Percentiles rank a stretch among this genome's conserved stretches.
Evolutionary conservation across 1,284 basidiomycete genomes (phyloP).

Genomic region (Cryptococcus sp.): DNA sequence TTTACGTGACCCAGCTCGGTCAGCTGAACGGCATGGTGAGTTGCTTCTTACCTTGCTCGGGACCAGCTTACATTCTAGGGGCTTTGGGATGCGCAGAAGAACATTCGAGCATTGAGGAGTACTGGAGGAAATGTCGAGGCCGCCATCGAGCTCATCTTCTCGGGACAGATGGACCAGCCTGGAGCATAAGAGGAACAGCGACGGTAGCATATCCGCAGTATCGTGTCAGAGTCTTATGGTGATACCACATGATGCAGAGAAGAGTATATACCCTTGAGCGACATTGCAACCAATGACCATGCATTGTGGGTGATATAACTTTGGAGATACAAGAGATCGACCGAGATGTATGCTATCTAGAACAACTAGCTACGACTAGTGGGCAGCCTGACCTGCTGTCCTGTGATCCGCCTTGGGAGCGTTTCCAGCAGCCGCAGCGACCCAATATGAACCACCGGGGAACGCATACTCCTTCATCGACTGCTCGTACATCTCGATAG

Average conservation of each 20-base stretch:
- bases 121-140: constrained; percentile 84
- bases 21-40: constrained; percentile 46
- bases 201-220: no score
- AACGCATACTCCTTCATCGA: constrained; percentile 47
- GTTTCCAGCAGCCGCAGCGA: constrained; percentile 34
- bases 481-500: constrained; percentile 48
- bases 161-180: constrained; percentile 49
- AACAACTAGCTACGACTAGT: background rate
- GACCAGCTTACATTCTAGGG: constrained; percentile 52
- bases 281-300: background rate
- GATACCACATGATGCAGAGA: background rate
- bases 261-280: background rate
- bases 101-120: constrained; percentile 76
- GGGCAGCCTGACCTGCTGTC: constrained; percentile 11
- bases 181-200: no score
- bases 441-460: constrained; percentile 50
- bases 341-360: no score
- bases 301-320: no score
- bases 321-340: no score
- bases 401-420: constrained; percentile 15
- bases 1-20: constrained; percentile 73
- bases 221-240: no score
- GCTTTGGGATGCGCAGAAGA: constrained; percentile 79
- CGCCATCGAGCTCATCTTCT: constrained; percentile 84
- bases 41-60: constrained; percentile 3